These are phyloP conservation scores for Botrytis paeoniae DNA, from an alignment of 2,329 filamentous ascomycete genomes.

Conservation along the genomic window DNA sequence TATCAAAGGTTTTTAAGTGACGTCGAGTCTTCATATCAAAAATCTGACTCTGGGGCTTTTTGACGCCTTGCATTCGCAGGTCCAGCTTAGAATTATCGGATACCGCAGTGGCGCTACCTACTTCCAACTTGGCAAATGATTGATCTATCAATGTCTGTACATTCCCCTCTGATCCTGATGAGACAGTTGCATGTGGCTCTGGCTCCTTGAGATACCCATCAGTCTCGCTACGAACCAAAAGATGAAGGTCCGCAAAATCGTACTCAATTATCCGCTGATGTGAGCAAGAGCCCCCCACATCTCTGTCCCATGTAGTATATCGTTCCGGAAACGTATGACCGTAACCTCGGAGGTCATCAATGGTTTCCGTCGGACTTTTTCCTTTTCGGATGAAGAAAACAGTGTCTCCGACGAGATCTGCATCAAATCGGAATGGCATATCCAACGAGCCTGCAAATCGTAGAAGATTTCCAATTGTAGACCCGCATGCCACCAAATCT, in stretches of 20 bases:
- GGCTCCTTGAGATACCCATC: constrained; percentile 51
- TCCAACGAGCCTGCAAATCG: constrained; percentile 48
- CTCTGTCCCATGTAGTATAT: constrained; percentile 61
- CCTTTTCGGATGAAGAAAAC: constrained; percentile 64
- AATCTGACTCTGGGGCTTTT: constrained; percentile 34
- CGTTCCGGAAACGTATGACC: constrained; percentile 65
- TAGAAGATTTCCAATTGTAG: constrained; percentile 59
- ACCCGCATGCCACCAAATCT: constrained; percentile 59
- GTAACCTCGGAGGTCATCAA: constrained; percentile 55
- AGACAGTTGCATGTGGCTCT: not conserved
- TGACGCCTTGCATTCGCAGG: constrained; percentile 37
- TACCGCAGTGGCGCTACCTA: constrained; percentile 33
- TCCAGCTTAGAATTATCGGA: constrained; percentile 40
- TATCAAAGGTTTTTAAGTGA: constrained; percentile 20
- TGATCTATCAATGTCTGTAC: constrained; percentile 25
- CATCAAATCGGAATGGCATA: constrained; percentile 54
- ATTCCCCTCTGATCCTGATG: no score
- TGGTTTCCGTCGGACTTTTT: constrained; percentile 55
- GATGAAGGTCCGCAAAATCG: constrained; percentile 50
- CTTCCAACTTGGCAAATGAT: constrained; percentile 11
- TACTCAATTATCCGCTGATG: constrained; percentile 64
- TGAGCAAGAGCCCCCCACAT: constrained; percentile 52
- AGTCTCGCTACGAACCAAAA: constrained; percentile 54
- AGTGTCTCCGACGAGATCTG: constrained; percentile 54
- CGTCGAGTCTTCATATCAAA: constrained; percentile 47